phyloP scores from a whole-genome alignment of 2,329 filamentous ascomycete genomes.

The Talaromyces funiculosus region DNA sequence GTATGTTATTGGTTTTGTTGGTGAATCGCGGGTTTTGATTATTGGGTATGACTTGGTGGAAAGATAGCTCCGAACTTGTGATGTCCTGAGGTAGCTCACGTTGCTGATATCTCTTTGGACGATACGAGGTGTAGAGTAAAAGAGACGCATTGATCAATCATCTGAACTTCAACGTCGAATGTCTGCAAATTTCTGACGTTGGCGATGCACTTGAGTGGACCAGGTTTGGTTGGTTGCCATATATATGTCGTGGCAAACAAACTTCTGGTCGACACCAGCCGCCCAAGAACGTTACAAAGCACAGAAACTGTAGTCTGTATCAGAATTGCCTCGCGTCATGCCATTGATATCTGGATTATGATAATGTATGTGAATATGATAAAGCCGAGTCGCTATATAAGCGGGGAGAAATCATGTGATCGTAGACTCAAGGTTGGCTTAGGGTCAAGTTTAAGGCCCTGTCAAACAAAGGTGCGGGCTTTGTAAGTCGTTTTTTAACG shows the following conservation, averaged over 20 bases:
- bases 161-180: too few species aligned
- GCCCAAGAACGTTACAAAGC: too few species aligned
- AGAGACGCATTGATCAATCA: not conserved
- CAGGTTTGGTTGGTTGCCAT: not conserved
- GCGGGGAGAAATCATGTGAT: constrained; percentile 7
- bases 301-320: not conserved
- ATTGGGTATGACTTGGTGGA: not conserved
- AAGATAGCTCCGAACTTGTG: not conserved
- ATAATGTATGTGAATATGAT: too few species aligned
- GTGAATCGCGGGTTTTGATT: not conserved
- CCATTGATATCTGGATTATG: not conserved
- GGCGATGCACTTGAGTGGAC: not conserved
- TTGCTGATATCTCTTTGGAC: not conserved
- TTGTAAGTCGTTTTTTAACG: too few species aligned
- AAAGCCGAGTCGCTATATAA: not conserved
- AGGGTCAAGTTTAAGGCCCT: too few species aligned
- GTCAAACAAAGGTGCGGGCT: too few species aligned
- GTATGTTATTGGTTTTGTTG: not conserved
- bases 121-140: not conserved
- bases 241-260: not conserved
- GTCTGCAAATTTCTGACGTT: not conserved
- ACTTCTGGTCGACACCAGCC: not conserved
- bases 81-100: not conserved
- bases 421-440: not conserved
- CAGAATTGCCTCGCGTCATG: not conserved